Conservation (phyloP, 495 filamentous ascomycete species). For the Penicillium paxilli region DNA sequence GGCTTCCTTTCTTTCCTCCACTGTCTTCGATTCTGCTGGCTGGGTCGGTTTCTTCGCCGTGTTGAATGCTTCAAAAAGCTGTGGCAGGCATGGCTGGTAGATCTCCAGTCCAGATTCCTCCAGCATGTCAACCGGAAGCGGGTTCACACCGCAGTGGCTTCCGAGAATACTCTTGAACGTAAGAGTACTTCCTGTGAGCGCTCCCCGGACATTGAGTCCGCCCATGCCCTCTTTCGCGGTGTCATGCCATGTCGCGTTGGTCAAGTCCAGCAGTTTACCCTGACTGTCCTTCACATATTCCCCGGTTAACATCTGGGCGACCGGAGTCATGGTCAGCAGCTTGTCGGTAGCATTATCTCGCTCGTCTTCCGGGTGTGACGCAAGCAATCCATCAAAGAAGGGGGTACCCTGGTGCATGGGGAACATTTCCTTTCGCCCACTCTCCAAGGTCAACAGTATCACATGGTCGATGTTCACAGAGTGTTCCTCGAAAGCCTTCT, state of each 20-base stretch:
- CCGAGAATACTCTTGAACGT: constrained; percentile 48
- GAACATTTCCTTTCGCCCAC: constrained; percentile 49
- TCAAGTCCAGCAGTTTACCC: constrained; percentile 24
- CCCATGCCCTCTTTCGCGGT: constrained; percentile 30
- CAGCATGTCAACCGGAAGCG: constrained; percentile 45
- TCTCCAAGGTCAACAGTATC: constrained; percentile 45
- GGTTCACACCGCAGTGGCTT: constrained; percentile 46
- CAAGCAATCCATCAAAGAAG: constrained; percentile 38
- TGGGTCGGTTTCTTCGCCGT: constrained; percentile 16
- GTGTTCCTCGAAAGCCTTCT: constrained; percentile 30
- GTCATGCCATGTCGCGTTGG: constrained; percentile 22
- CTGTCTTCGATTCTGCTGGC: not conserved
- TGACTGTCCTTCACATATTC: constrained; percentile 39
- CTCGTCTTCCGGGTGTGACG: constrained; percentile 23
- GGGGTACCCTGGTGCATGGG: constrained; percentile 40
- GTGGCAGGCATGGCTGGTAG: constrained; percentile 48
- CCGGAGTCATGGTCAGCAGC: constrained; percentile 35
- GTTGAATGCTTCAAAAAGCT: constrained; percentile 46
- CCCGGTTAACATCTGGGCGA: constrained; percentile 44
- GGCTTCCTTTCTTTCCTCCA: not conserved
- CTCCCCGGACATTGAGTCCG: constrained; percentile 45
- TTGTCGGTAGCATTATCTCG: constrained; percentile 23
- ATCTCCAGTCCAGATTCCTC: constrained; percentile 42
- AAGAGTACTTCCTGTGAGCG: constrained; percentile 41
- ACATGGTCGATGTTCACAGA: constrained; percentile 41